phyloP scores from a whole-genome alignment of 2,329 filamentous ascomycete species.

The Arthroderma uncinatum region DNA sequence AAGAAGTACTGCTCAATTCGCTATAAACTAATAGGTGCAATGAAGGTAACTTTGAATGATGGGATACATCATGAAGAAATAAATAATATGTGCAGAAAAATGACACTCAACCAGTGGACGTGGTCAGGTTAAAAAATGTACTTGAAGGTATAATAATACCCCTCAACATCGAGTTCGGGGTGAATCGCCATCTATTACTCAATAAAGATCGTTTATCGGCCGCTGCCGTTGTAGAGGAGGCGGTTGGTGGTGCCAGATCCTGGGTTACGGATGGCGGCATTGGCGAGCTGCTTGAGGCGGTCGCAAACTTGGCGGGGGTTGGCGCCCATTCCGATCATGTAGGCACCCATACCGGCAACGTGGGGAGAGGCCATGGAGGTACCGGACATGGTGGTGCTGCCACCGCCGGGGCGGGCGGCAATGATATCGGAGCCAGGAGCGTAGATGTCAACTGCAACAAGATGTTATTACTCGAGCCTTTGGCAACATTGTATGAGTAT shows the following conservation, averaged over 20 bases:
- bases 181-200: not conserved
- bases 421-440: slow-evolving; percentile 46
- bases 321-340: slow-evolving; percentile 34
- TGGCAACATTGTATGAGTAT: not conserved
- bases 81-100: slow-evolving; percentile 1
- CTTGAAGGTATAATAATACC: not conserved
- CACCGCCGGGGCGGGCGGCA: slow-evolving; percentile 39
- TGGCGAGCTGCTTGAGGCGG: slow-evolving; percentile 45
- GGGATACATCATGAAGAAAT: not conserved
- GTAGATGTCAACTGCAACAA: slow-evolving; percentile 42
- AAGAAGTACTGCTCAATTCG: not conserved
- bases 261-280: slow-evolving; percentile 17
- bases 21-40: not conserved
- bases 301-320: slow-evolving; percentile 34
- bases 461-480: slow-evolving; percentile 17
- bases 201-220: not conserved
- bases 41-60: not conserved
- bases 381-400: slow-evolving; percentile 36
- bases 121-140: slow-evolving; percentile 1
- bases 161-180: not conserved
- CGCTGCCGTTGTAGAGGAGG: slow-evolving; percentile 23
- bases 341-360: slow-evolving; percentile 46
- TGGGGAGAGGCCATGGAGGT: slow-evolving; percentile 32
- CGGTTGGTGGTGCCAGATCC: slow-evolving; percentile 19
- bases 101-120: slow-evolving; percentile 5